Conservation (phyloP, 768 basidiomycete genomes). For the Macrolepiota albuminosa region DNA sequence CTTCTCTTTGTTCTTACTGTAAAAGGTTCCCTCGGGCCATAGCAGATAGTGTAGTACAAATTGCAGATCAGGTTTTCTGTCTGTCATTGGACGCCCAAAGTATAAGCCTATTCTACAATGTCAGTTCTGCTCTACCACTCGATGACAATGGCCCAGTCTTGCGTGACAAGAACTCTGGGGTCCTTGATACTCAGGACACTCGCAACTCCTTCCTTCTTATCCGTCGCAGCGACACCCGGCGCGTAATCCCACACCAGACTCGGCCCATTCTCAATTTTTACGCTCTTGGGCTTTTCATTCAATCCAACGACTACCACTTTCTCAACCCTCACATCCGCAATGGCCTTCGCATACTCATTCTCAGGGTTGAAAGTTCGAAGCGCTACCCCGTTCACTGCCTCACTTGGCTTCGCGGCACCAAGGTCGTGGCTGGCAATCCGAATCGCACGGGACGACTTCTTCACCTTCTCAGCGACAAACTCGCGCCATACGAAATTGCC, state of each 20-base stretch:
- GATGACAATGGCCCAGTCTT: constrained; percentile 60
- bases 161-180: constrained; percentile 51
- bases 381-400: constrained; percentile 49
- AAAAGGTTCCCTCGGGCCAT: neutral
- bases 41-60: constrained; percentile 6
- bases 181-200: constrained; percentile 75
- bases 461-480: constrained; percentile 53
- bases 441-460: constrained; percentile 34
- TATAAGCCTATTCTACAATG: neutral
- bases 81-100: neutral
- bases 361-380: constrained; percentile 43
- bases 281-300: constrained; percentile 50
- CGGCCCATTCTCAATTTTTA: constrained; percentile 44
- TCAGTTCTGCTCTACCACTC: constrained; percentile 17
- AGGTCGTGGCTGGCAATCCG: constrained; percentile 54
- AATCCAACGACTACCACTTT: constrained; percentile 79
- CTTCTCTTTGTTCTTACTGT: neutral
- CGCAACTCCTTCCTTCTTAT: constrained; percentile 59
- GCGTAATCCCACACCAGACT: constrained; percentile 68
- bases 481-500: constrained; percentile 85
- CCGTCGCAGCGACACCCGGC: constrained; percentile 50
- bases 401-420: constrained; percentile 34
- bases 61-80: constrained; percentile 2
- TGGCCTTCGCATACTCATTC: constrained; percentile 66
- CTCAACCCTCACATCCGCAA: constrained; percentile 75